Base-by-base conservation (phyloP, 176 grass and related monocot genomes). In the Bothriochloa decipiens region DNA sequence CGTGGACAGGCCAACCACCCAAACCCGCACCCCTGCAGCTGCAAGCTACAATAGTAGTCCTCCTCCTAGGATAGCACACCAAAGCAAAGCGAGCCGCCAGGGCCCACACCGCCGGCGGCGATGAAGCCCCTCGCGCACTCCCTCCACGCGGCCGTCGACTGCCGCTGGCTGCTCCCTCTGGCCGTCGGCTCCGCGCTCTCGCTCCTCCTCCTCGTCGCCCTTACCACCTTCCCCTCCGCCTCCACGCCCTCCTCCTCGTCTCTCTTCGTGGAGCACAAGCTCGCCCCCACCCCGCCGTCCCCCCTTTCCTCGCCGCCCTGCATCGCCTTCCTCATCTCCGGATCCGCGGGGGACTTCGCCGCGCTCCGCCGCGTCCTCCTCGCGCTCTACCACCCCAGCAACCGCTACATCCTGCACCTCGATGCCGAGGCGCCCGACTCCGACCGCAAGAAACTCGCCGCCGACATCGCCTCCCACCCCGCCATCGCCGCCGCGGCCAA, bases 211-310 rank as follows among this genome's bases (percentile, higher is more conserved):
- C 83, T 87, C 45, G 20, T 83, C 8, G 45, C 70, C 55, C 71
- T 86, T 84, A 83, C 83, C 84, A 79, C 84, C 68, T 32, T 75
- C 69, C 2, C 45, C 69, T 47, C 33, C 33, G 3, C 4, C 4
- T 4, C 33, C 4, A 1, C 33, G 33, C 33, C 33, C 28, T 55
- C 52, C 52, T 78, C 81, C 28, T 2, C 55, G 11, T 3, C 81
- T 47, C 74, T 90, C 82, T 90, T 90, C 82, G 91, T 93, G 18
- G 91, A 93, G 85, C 85, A 86, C 87, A 93, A 85, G 88, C 91
- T 92, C 73, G 15, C 65, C 42, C 82, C 88, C 2, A 18, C 80
- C 53, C 76, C 70, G 23, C 81, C 81, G 2, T 36, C 86, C 15
- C 22, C 57, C 68, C 5, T 22, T 79, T 25, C 50, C n/a, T 20